Conservation (phyloP, 192 early-diverging fungal species). For the Gaertneriomyces sp. region DNA sequence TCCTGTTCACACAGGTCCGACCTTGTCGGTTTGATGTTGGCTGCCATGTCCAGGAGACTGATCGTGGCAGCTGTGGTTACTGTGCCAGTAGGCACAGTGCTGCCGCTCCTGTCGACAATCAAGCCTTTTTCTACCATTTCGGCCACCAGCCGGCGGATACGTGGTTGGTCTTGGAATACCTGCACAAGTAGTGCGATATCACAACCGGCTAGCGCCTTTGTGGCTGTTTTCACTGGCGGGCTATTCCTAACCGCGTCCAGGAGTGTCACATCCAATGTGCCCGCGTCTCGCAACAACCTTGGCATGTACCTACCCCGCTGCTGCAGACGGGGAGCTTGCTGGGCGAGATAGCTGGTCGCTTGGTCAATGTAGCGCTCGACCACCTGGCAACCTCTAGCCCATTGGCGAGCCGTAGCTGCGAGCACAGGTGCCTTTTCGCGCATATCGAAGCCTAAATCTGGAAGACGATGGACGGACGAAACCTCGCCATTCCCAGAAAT, state of each 20-base stretch:
- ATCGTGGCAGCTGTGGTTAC: no score
- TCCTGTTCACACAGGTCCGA: background rate
- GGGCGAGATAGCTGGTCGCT: background rate
- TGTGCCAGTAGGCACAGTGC: background rate
- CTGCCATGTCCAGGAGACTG: background rate
- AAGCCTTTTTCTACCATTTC: background rate
- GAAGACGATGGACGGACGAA: no score
- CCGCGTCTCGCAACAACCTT: background rate
- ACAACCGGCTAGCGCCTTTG: no score
- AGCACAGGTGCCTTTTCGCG: no score
- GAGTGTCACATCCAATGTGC: background rate
- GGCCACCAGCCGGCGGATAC: no score
- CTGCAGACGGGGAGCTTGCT: background rate
- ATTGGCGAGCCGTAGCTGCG: background rate
- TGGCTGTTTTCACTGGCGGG: no score
- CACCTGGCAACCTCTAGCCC: background rate
- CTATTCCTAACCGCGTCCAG: background rate
- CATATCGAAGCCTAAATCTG: no score
- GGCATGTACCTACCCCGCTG: background rate
- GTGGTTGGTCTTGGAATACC: no score
- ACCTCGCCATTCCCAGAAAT: no score
- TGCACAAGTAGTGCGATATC: no score
- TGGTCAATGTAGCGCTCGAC: background rate
- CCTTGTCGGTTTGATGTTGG: background rate
- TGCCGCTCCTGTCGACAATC: background rate